Evolutionary conservation across 176 grass and related monocot genomes (phyloP).

Genomic region (Oryza meridionalis): DNA sequence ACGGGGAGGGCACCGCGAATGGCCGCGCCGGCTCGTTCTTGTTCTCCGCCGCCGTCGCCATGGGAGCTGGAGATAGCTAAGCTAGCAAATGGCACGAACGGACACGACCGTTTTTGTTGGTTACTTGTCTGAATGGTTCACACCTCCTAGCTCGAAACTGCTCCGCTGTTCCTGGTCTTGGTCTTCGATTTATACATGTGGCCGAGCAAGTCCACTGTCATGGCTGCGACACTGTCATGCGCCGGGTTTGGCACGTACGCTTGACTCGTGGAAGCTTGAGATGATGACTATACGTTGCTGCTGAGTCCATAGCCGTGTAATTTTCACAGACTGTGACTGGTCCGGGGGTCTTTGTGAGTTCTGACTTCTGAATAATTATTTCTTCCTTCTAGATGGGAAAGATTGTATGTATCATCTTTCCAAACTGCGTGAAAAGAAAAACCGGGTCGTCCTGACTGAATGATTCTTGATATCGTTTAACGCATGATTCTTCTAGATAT

Average conservation of each 20-base stretch:
- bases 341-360: too few relatives aligned
- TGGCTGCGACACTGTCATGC: background rate
- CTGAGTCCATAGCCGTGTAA: background rate
- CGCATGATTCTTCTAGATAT: too few relatives aligned
- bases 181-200: constrained; percentile 17
- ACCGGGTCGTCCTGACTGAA: background rate
- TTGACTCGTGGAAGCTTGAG: constrained; percentile 21
- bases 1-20: constrained; percentile 38
- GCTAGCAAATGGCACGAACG: background rate
- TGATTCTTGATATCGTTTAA: background rate
- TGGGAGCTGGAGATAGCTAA: background rate
- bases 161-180: background rate
- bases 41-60: constrained; percentile 31
- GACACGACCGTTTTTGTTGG: background rate
- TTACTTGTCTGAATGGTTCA: background rate
- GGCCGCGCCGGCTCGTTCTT: constrained; percentile 39
- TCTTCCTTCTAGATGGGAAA: background rate
- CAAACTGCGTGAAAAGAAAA: background rate
- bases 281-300: background rate
- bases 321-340: background rate
- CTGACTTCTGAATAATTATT: background rate
- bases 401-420: background rate
- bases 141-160: background rate
- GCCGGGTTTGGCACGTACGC: constrained; percentile 27
- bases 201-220: background rate